Percentiles rank a stretch among this genome's conserved stretches.
phyloP scores from a whole-genome alignment of 805 yeast genomes.

The Pichia nanzhaoensis region DNA sequence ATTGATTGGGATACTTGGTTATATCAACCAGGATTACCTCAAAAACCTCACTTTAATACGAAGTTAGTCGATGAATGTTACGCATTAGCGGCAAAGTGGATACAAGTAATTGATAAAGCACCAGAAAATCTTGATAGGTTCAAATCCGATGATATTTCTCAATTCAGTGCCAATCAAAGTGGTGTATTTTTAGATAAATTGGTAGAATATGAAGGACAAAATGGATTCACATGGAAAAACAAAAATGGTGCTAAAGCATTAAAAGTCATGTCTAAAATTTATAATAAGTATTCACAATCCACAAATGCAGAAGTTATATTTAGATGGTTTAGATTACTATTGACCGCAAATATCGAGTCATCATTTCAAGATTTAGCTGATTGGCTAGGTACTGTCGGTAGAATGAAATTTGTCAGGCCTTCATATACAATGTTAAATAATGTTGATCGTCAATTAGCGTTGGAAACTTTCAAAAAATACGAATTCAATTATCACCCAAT shows the following conservation, averaged over 20 bases:
- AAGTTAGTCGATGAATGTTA: conserved; percentile 69
- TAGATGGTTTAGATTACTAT: conserved; percentile 67
- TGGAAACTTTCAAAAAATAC: conserved; percentile 53
- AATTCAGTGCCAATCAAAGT: conserved; percentile 67
- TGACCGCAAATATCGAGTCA: conserved; percentile 42
- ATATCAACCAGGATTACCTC: conserved; percentile 80
- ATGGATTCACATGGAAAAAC: conserved; percentile 34
- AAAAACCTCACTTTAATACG: conserved; percentile 77
- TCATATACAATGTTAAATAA: conserved; percentile 60
- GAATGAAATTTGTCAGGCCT: conserved; percentile 93
- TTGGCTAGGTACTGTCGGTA: conserved; percentile 87
- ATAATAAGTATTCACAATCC: conserved; percentile 43
- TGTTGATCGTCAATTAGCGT: conserved; percentile 62
- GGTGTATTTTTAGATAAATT: conserved; percentile 73
- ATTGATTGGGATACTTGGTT: conserved; percentile 88
- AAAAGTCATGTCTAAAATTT: conserved; percentile 25
- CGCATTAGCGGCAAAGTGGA: conserved; percentile 62
- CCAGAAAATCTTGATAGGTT: conserved; percentile 21
- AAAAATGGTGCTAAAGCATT: conserved; percentile 30
- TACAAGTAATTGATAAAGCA: conserved; percentile 18
- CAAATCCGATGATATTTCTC: conserved; percentile 39
- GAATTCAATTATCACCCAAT: conserved; percentile 74
- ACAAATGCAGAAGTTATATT: conserved; percentile 75
- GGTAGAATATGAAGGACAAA: conserved; percentile 40
- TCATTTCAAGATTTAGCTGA: conserved; percentile 53